Base-by-base conservation (phyloP, 257 asterid genomes). In the Knoxia roxburghii region DNA sequence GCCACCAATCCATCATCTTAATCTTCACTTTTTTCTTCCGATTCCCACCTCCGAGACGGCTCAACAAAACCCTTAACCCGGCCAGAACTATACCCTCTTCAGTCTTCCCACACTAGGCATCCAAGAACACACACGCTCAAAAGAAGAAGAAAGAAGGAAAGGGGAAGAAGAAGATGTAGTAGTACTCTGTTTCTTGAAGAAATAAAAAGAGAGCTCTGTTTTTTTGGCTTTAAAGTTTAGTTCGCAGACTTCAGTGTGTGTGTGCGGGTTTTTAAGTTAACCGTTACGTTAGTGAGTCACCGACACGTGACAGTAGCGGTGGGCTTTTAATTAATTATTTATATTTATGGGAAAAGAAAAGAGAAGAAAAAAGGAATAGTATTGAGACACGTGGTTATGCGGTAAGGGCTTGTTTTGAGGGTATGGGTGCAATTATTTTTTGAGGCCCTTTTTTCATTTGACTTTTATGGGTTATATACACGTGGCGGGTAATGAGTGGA, bases 1-100 rank as follows among this genome's bases (percentile, higher is more conserved):
- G 87, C 93, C 88, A 86, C 91, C 82, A 86, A 73, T 86, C 89
- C 84, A 82, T 81, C 74, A 80, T 83, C 84, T 79, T 79, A 29
- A 68, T 74, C 83, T 69, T 86, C 70, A 76, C 81, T 79, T 74
- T 90, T 82, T 75, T 69, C 85, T 81, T 86, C 79, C 86, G 67
- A 40, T 61, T 68, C 51, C 85, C 79, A 69, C 87, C 81, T 74
- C 95, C 86, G 57, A 86, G 75, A 79, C 89, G 80, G 78, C 84
- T 67, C 72, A 84, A 39, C 72, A 75, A 68, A 75, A 72, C 78
- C 81, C 78, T 67, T 65, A 83, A 58, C 88, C 95, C 94, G 77
- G 94, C 91, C 95, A 87, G 94, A 76, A 76, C 85, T 79, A 14
- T 24, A 58, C 61, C 40, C 54, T 65, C 41, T 29, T 21, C 5